Base-by-base conservation (phyloP, 805 yeast genomes). In the Komagataella populi region DNA sequence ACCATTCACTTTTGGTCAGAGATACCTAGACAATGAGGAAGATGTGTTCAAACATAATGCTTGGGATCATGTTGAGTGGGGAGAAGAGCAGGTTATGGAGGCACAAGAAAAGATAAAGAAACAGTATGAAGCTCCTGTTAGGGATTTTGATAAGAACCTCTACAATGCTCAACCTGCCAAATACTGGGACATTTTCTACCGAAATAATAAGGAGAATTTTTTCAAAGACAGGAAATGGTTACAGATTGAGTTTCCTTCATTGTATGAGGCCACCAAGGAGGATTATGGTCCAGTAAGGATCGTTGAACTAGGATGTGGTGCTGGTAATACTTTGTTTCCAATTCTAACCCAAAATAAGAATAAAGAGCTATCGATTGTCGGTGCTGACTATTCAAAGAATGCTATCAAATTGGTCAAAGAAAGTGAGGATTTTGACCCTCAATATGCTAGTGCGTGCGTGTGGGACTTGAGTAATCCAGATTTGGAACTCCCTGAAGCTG, bases 51-150 rank as follows among this genome's bases (percentile, higher is more conserved):
- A 78, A 54, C 95, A 85, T 63, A 93, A 93, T 63, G 99, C 99
- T 0, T 84, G 93, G 87, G 99, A 93, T 64, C 96, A 93, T 63
- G 97, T 89, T 39, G 96, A 88, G 61, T 90, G 96, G 96, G 97
- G 95, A 49, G 89, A 85, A 50, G 96, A 88, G 58, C 97, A 93
- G 63, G 65, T 82, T 12, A 61, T 70, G 18, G 81, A 84, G 55
- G 96, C 96, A 2, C 76, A 84, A 60, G 81, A 75, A 58, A 80
- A 83, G 63, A 84, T 91, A 43, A 66, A 77, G 20, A 77, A 80
- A 56, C 99, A 93, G 63, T 76, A 78, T 53, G 86, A 83, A 47
- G 70, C 72, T 51, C 98, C 97, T 0, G 99, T 93, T n/a, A 71
- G 78, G 43, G 96, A 87, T 1, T 86, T 84, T 61, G 96, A 91